These are phyloP conservation scores for Apiospora kogelbergensis DNA, from an alignment of 2,329 filamentous ascomycete genomes.

Conservation along the genomic window DNA sequence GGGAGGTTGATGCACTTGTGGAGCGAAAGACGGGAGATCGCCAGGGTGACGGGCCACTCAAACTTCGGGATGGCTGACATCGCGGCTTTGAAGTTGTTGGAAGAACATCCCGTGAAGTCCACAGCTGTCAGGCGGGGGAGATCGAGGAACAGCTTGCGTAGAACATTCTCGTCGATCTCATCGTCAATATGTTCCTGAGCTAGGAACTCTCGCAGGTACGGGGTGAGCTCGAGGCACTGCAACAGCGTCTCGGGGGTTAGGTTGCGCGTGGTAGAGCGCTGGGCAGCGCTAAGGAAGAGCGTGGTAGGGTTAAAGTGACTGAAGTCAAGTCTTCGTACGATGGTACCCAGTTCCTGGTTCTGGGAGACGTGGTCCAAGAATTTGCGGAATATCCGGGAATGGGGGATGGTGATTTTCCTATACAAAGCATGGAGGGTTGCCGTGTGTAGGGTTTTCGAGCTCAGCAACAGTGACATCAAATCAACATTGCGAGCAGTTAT, in stretches of 20 bases:
- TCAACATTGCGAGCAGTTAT: conserved; percentile 76
- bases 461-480: conserved; percentile 71
- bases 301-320: conserved; percentile 83
- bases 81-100: conserved; percentile 62
- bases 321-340: conserved; percentile 79
- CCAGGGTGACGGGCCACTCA: conserved; percentile 54
- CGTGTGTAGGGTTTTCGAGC: conserved; percentile 72
- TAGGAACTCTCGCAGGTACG: conserved; percentile 74
- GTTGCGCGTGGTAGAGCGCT: conserved; percentile 74
- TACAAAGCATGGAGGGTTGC: conserved; percentile 76
- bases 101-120: conserved; percentile 78
- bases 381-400: conserved; percentile 81
- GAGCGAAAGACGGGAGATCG: conserved; percentile 68
- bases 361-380: conserved; percentile 68
- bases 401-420: conserved; percentile 76
- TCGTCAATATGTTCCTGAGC: conserved; percentile 80
- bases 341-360: conserved; percentile 68
- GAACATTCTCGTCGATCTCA: conserved; percentile 67
- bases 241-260: conserved; percentile 72
- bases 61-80: conserved; percentile 56
- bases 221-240: conserved; percentile 69
- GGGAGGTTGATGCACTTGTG: conserved; percentile 77
- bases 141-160: conserved; percentile 69
- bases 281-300: conserved; percentile 71
- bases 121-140: conserved; percentile 65